Conservation (phyloP, 2,329 filamentous ascomycete genomes). For the Trichoderma semiorbis region DNA sequence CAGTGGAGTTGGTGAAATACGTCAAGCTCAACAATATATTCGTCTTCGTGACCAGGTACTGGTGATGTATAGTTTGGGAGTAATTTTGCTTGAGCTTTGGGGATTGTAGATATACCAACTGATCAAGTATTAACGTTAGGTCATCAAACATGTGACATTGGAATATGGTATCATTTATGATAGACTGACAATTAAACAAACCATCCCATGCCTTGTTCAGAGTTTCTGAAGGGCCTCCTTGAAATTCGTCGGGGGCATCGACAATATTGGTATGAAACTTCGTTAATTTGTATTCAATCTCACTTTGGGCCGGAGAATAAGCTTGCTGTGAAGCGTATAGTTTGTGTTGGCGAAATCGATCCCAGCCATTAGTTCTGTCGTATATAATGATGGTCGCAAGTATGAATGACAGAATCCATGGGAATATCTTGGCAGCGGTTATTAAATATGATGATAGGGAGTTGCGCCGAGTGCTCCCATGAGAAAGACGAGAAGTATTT, state of each 20-base stretch:
- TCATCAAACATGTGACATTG: not conserved
- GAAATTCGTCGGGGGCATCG: not conserved
- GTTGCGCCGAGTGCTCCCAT: not conserved
- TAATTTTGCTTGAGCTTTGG: not conserved
- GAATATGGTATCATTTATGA: not conserved
- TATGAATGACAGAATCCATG: not conserved
- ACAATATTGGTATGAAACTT: not conserved
- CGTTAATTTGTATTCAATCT: not conserved
- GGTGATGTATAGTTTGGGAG: not conserved
- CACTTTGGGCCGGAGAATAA: not conserved
- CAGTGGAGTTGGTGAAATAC: not conserved
- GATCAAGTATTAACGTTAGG: not conserved
- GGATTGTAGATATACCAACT: not conserved
- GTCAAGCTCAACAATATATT: not conserved
- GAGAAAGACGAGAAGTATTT: not conserved
- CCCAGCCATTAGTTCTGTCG: not conserved
- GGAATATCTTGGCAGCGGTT: not conserved
- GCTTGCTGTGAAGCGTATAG: not conserved
- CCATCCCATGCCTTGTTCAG: not conserved
- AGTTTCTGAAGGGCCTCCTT: not conserved
- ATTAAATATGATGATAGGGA: not conserved
- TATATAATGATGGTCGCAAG: not conserved
- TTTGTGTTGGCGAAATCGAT: not conserved
- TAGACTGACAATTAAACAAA: not conserved
- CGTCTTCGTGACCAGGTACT: not conserved